Base-by-base conservation (phyloP, 345 rosid genomes). In the Aethionema arabicum region DNA sequence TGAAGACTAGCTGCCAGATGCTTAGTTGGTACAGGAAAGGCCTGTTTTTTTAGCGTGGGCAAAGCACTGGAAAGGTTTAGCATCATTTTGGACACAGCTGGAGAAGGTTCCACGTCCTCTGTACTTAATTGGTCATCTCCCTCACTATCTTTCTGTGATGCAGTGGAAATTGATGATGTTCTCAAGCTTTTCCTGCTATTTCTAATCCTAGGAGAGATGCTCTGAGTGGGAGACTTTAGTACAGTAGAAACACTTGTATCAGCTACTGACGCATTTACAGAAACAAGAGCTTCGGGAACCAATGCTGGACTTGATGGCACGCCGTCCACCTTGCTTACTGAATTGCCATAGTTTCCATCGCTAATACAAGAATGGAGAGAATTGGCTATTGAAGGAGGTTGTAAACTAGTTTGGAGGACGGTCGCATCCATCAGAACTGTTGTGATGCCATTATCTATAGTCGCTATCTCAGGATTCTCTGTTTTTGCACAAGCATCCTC, bases 1-100 rank as follows among this genome's bases (percentile, higher is more conserved):
- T 87, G 84, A 68, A 90, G 87, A 75, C 97, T 90, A 63, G 90
- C 88, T 8, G 90, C 91, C 76, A 90, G 71, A 72, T 77, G 70
- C 33, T 84, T 85, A 30, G 83, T 82, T 53, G 80, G 56, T 40
- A 68, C 73, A 59, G 44, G 63, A 42, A 60, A 32, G 51, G 38
- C 64, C 60, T 42, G 74, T 46, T 55, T 77, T 42, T 61, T 67
- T 56, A 65, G 77, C 65, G 73, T 59, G 69, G 38, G n/a, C 49
- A 57, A 41, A 41, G 38, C 7, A 30, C 21, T 57, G 12, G 61
- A 57, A 8, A 13, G 30, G 48, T 30, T 57, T 38, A 9, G 3
- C 38, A 57, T 41, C 27, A 27, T 30, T 29, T 7, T 49, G 8
- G 80, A 74, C 43, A 70, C 73, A 32, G 56, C 63, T 7, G 55